These are phyloP conservation scores for Incumbomyces delicatus DNA, from an alignment of 2,329 filamentous ascomycete genomes.

Conservation along the genomic window DNA sequence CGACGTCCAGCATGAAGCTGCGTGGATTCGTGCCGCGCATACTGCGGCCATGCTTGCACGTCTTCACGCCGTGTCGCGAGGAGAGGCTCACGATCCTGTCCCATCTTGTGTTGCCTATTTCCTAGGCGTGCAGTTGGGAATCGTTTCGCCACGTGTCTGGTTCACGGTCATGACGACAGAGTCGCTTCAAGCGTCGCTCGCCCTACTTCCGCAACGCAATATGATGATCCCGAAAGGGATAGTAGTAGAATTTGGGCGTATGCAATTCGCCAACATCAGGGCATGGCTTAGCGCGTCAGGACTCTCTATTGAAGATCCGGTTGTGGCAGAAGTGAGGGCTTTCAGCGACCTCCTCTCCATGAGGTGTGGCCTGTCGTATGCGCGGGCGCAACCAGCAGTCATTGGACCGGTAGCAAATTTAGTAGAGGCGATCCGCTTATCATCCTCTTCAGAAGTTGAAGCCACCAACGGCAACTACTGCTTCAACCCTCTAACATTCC, in stretches of 20 bases:
- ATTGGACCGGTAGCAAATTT: constrained; percentile 1
- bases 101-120: neutral
- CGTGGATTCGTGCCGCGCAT: constrained; percentile 8
- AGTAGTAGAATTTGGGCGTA: neutral
- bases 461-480: neutral
- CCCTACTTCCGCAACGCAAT: neutral
- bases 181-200: neutral
- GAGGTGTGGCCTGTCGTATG: neutral
- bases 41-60: constrained; percentile 5
- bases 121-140: neutral
- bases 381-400: neutral
- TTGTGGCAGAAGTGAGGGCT: constrained; percentile 7
- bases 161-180: neutral
- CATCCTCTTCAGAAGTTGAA: neutral
- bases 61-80: neutral
- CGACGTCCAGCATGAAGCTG: neutral
- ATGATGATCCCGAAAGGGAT: neutral
- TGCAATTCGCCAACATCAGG: neutral
- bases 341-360: constrained; percentile 6
- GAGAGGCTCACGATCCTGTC: constrained; percentile 1
- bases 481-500: constrained; percentile 13
- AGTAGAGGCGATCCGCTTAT: neutral
- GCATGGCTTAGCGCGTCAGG: neutral
- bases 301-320: neutral
- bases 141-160: neutral